Percentiles rank a stretch among this genome's conserved stretches.
Conservation (phyloP, 768 basidiomycete genomes). For the Amanita pseudoporphyria region DNA sequence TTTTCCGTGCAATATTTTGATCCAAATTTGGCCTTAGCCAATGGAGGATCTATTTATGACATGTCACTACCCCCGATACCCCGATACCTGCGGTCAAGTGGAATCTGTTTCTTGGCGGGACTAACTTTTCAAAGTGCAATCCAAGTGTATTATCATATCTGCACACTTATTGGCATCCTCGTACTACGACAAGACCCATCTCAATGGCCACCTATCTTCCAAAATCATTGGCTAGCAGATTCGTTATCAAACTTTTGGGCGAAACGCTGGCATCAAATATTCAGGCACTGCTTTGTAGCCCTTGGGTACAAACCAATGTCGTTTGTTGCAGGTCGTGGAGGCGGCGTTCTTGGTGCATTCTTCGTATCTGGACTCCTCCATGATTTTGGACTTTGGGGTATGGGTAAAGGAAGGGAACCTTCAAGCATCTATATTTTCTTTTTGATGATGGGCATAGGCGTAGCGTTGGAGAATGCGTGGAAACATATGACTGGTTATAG, state of each 20-base stretch:
- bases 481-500: constrained; percentile 30
- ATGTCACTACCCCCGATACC: constrained; percentile 21
- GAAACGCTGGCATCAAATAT: constrained; percentile 59
- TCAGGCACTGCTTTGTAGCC: constrained; percentile 45
- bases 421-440: constrained; percentile 39
- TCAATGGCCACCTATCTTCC: constrained; percentile 59
- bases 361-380: constrained; percentile 52
- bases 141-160: constrained; percentile 29
- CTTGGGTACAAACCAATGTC: constrained; percentile 38
- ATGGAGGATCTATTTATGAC: constrained; percentile 35
- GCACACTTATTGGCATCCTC: constrained; percentile 32
- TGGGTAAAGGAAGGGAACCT: constrained; percentile 44
- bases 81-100: constrained; percentile 33
- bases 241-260: constrained; percentile 60
- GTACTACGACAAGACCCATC: constrained; percentile 38
- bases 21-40: constrained; percentile 28
- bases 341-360: constrained; percentile 49
- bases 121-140: constrained; percentile 35
- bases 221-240: constrained; percentile 44
- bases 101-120: constrained; percentile 35
- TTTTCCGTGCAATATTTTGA: constrained; percentile 36
- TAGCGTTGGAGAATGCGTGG: constrained; percentile 40
- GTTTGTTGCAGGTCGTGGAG: constrained; percentile 35
- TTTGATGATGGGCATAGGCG: constrained; percentile 43
- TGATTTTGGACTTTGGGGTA: constrained; percentile 45